These are phyloP conservation scores for Cinnamomum micranthum DNA, from an alignment of 164 flowering plant species.

Conservation along the genomic window DNA sequence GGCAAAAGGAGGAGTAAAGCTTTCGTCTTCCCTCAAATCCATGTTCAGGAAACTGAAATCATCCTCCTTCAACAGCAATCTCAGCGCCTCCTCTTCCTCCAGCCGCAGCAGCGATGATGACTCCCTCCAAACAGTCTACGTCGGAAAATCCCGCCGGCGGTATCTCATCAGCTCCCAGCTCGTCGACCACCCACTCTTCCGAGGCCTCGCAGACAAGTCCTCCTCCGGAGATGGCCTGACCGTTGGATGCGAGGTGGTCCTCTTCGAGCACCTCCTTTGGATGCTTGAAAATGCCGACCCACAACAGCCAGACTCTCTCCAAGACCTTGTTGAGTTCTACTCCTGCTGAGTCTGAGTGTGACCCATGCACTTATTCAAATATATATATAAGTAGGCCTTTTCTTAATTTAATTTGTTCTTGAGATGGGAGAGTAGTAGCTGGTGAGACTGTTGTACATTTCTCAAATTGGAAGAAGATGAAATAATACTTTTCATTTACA, in stretches of 20 bases:
- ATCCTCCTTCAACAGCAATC: conserved; percentile 7
- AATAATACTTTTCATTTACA: too few relatives aligned
- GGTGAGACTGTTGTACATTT: too few relatives aligned
- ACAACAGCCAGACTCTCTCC: conserved; percentile 57
- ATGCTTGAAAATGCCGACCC: conserved; percentile 77
- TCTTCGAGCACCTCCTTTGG: conserved; percentile 94
- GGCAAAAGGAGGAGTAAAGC: conserved; percentile 32
- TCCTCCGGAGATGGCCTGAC: conserved; percentile 18
- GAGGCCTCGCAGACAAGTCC: conserved; percentile 54
- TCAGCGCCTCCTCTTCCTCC: neutral
- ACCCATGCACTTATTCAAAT: too few relatives aligned
- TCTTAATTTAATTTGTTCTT: too few relatives aligned
- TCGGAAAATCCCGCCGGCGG: conserved; percentile 70
- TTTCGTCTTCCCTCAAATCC: conserved; percentile 21
- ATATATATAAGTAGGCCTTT: too few relatives aligned
- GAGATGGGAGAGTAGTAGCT: too few relatives aligned
- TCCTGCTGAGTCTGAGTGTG: conserved; percentile 12
- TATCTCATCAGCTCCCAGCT: conserved; percentile 54
- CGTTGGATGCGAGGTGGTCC: conserved; percentile 81
- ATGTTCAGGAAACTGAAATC: conserved; percentile 41
- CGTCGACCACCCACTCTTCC: conserved; percentile 65
- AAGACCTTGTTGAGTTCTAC: conserved; percentile 78
- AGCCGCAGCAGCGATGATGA: neutral
- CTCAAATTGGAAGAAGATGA: too few relatives aligned
- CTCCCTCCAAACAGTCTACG: conserved; percentile 41